These are phyloP conservation scores for Naegleria fowleri DNA, from an alignment of 208 protist genomes.

Conservation along the genomic window DNA sequence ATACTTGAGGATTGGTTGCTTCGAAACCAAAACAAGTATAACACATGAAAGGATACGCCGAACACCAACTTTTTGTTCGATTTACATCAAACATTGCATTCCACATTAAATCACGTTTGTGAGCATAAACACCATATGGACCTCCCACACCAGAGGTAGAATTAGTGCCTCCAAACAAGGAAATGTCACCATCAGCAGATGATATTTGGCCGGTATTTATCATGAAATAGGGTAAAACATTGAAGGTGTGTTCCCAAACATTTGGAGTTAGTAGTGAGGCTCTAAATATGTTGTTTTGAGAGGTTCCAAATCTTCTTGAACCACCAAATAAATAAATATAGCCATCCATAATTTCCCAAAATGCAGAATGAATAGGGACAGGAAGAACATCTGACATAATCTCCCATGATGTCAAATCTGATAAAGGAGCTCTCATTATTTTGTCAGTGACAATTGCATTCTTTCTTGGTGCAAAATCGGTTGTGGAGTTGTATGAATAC, in stretches of 20 bases:
- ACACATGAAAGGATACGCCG: neutral
- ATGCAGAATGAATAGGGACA: neutral
- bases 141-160: neutral
- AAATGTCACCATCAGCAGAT: neutral
- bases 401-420: neutral
- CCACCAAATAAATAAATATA: neutral
- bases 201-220: neutral
- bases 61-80: neutral
- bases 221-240: neutral
- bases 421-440: neutral
- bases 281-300: neutral
- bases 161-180: neutral
- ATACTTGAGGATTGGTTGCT: neutral
- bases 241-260: neutral
- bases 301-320: neutral
- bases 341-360: neutral
- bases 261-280: neutral
- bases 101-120: neutral
- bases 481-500: neutral
- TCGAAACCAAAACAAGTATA: neutral
- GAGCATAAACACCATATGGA: neutral
- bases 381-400: neutral
- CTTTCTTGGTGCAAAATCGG: neutral
- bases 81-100: neutral
- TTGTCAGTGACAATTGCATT: neutral